Base-by-base conservation (phyloP, 202 grass and related monocot genomes). In the Elaeis oleifera region DNA sequence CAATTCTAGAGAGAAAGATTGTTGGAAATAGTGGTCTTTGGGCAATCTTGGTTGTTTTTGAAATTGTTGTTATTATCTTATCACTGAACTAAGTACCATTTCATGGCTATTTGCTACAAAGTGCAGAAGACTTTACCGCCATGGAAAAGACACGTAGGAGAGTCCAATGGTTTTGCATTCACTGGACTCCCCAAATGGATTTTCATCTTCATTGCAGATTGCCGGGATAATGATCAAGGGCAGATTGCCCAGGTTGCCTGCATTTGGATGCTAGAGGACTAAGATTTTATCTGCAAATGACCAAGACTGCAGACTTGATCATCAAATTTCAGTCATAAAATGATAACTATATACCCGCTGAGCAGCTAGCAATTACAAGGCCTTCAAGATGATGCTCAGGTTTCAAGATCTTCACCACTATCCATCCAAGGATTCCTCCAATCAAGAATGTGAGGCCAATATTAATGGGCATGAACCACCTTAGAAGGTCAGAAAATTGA, bases 391-490 rank as follows among this genome's bases (percentile, higher is more conserved):
- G 49, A 16, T 52, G 54, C 36, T 18, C 39, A 2, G 69, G 73
- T 54, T 49, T 74, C n/a, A 88, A 71, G 67, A 82, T 72, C 50
- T 88, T 83, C 23, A 66, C 72, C 14, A 63, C 64, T 8, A 79
- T 25, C 80, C 84, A 87, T 8, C 89, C 89, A 1, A 92, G 80
- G 67, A 80, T 50, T 8, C 73, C 78, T 21, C 89, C 84, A 16
- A 72, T 32, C 11, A 77, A 61, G 60, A 88, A 86, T 25, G 71
- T 67, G 17, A 89, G 76, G 18, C 66, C 78, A 20, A 72, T 77
- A 55, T 87, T 87, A 51, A 92, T 74, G 18, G 74, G 80, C 80
- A 92, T 92, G 64, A 87, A 92, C 80, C 89, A 92, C 89, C 89
- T 87, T 74, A 55, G 72, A 51, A 5, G 31, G 36, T 26, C 53